Conservation (phyloP, 192 early-diverging fungal species). For the Coemansia sp. region DNA sequence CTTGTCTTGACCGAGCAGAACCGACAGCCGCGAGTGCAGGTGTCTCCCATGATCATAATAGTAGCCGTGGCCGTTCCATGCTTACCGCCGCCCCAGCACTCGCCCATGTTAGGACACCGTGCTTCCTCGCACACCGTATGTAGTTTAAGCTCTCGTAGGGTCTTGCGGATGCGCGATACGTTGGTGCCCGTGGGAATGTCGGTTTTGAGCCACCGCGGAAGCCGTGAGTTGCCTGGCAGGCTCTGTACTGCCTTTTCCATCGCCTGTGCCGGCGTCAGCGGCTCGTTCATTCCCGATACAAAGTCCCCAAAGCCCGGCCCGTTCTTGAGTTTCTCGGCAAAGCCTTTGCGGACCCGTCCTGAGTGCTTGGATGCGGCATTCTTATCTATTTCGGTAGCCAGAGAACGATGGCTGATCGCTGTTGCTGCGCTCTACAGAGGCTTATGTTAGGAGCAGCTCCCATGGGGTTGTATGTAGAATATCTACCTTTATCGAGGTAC, state of each 20-base stretch:
- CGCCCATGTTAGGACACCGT: conserved; percentile 95
- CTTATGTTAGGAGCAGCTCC: background rate
- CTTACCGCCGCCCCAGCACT: conserved; percentile 98
- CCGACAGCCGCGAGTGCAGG: conserved; percentile 95
- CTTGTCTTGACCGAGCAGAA: conserved; percentile 99
- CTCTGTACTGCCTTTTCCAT: conserved; percentile 24
- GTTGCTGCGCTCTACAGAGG: background rate
- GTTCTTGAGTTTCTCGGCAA: conserved; percentile 47
- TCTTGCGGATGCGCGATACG: conserved; percentile 80
- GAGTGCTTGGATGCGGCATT: conserved; percentile 8
- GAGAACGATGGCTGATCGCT: conserved; percentile 12
- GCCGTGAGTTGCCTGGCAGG: conserved; percentile 32
- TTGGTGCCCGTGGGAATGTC: conserved; percentile 80
- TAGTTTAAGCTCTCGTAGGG: conserved; percentile 89
- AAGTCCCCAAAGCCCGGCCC: conserved; percentile 58
- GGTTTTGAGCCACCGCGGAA: conserved; percentile 95
- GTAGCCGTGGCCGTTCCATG: conserved; percentile 94
- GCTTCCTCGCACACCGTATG: conserved; percentile 98
- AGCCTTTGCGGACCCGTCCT: conserved; percentile 41
- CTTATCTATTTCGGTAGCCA: conserved; percentile 32
- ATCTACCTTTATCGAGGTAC: conserved; percentile 1
- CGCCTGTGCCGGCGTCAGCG: conserved; percentile 27
- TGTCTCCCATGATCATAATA: conserved; percentile 98
- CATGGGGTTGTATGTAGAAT: background rate
- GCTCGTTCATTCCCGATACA: conserved; percentile 28